Evolutionary conservation across 495 filamentous ascomycete genomes (phyloP), one percentile per base, ranked within the genome.

Genomic region (Lophium mytilinum): DNA sequence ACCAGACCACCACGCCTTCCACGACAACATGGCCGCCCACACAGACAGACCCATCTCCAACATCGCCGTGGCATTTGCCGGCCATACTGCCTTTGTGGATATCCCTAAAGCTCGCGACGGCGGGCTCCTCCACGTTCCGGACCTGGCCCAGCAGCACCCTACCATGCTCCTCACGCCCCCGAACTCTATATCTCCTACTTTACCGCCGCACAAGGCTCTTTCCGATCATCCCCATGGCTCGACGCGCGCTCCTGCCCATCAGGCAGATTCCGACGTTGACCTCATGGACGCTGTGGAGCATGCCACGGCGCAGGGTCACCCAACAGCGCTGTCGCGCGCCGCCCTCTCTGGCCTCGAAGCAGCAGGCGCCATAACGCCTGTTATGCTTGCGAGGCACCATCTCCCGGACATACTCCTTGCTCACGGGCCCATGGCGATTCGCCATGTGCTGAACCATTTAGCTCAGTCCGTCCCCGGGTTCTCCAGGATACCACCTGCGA

Each of bases 391-490:
- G 56, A 92, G 90, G 70, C 84, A 89, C 72, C 88, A 98, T 69
- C 83, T 98, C 34, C 90, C 93, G 6, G 85, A 86, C 60, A 95
- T 97, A 70, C 79, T 98, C 57, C 80, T 96, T 35, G 79, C 83
- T 59, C 85, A 97, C 65, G 93, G 91, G 19, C 89, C 93, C 15
- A 72, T 96, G 71, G 89, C 93, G 21, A 96, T 98, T 66, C 90
- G 92, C 63, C 87, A 96, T 68, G 81, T 98, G 60, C 95, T 94
- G 83, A 87, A 87, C 60, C 88, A 90, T 69, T 80, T 98, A 55
- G 95, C 92, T 19, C 90, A 89, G 37, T 88, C 88, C 24, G 88
- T 98, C 10, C 93, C 93, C 8, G 93, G 93, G 30, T 98, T 96
- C 67, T 88, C 89, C 10, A 79, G 84, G 18, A 95, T 98, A 49